A percentile compares a stretch with the other conserved stretches of the same genome.
Conservation (phyloP, 73 alveolate species). For the Breviolum minutum region DNA sequence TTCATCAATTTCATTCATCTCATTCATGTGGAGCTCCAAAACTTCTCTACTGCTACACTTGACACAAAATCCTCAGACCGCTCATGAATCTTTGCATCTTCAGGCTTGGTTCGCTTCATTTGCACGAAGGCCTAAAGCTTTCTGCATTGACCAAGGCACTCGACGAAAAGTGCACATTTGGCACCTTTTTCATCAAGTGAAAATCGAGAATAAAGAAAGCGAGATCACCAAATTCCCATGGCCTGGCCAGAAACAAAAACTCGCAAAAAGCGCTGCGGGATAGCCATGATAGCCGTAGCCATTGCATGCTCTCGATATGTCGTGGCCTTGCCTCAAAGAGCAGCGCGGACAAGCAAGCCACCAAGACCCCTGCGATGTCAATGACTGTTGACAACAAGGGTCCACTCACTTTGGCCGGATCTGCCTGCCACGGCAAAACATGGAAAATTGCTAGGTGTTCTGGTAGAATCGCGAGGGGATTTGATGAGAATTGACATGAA, state of each 20-base stretch:
- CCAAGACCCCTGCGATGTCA: conserved; percentile 92
- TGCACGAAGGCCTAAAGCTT: background rate
- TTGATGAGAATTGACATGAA: background rate
- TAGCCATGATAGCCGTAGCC: background rate
- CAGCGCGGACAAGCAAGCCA: conserved; percentile 71
- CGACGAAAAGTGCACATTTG: conserved; percentile 32
- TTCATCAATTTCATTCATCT: background rate
- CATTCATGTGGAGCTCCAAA: too few relatives aligned
- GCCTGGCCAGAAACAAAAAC: background rate
- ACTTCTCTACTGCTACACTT: too few relatives aligned
- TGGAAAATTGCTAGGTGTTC: background rate
- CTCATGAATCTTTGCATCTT: too few relatives aligned
- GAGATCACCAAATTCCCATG: conserved; percentile 17
- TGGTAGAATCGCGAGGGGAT: too few relatives aligned
- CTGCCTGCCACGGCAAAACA: conserved; percentile 26
- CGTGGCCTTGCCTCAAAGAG: conserved; percentile 18
- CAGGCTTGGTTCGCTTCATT: too few relatives aligned
- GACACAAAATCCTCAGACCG: too few relatives aligned
- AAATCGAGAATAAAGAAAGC: too few relatives aligned
- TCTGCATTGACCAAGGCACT: background rate
- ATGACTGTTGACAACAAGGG: conserved; percentile 77
- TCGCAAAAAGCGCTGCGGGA: background rate
- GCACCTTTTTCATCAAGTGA: background rate
- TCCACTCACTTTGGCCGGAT: conserved; percentile 91
- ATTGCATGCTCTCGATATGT: background rate